phyloP scores from a whole-genome alignment of 2,329 filamentous ascomycete genomes.

The Phaeosphaeria sp. region DNA sequence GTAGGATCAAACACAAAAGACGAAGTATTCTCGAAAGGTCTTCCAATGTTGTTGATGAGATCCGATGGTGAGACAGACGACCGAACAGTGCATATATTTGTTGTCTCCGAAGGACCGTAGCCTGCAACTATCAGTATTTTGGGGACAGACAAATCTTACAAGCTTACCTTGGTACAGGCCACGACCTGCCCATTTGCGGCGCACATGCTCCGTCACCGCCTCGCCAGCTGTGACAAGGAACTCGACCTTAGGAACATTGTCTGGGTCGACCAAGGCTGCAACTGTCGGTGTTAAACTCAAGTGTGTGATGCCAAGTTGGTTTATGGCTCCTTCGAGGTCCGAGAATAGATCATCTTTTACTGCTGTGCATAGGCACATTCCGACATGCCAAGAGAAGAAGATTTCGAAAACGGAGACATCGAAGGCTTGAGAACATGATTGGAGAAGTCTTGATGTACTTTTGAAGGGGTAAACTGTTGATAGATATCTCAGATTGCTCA shows the following conservation, averaged over 20 bases:
- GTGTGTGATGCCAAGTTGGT: conserved; percentile 72
- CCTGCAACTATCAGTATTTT: conserved; percentile 35
- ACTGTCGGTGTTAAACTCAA: conserved; percentile 87
- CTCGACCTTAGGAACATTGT: conserved; percentile 71
- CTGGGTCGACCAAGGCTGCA: conserved; percentile 74
- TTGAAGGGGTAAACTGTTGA: conserved; percentile 69
- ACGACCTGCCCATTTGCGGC: conserved; percentile 69
- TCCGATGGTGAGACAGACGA: conserved; percentile 64
- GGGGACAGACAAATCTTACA: neutral
- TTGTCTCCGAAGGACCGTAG: conserved; percentile 86
- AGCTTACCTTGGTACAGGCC: conserved; percentile 72
- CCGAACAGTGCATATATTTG: conserved; percentile 84
- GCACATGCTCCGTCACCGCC: conserved; percentile 75
- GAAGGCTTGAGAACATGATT: conserved; percentile 84
- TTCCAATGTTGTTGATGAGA: conserved; percentile 77
- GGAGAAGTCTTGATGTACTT: conserved; percentile 68
- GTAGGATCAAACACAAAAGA: conserved; percentile 65
- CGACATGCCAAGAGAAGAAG: conserved; percentile 80
- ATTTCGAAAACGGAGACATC: conserved; percentile 91
- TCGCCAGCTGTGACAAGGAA: conserved; percentile 86
- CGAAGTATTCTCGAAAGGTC: conserved; percentile 77
- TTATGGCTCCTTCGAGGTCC: conserved; percentile 73
- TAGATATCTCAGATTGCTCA: conserved; percentile 76
- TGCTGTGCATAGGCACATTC: conserved; percentile 79
- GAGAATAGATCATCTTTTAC: conserved; percentile 76